These are phyloP conservation scores for Ascoidea asiatica DNA, from an alignment of 805 yeast genomes.

Conservation along the genomic window DNA sequence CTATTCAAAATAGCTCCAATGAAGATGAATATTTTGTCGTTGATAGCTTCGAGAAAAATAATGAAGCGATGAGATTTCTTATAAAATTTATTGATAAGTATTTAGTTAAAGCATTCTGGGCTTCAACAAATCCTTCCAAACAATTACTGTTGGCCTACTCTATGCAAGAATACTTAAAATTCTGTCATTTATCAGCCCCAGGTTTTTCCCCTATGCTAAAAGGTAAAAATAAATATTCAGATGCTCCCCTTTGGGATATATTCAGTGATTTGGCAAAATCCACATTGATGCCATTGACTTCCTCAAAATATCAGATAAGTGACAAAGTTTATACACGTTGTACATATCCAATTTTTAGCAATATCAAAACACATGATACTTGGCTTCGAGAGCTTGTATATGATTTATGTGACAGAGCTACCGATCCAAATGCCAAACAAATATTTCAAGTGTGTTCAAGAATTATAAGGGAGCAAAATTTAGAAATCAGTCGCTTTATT, in stretches of 20 bases:
- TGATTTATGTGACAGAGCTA: slow-evolving; percentile 28
- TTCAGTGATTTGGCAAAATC: slow-evolving; percentile 57
- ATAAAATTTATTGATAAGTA: slow-evolving; percentile 49
- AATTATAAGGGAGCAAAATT: slow-evolving; percentile 56
- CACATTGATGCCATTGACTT: slow-evolving; percentile 60
- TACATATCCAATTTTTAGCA: slow-evolving; percentile 51
- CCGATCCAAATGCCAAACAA: slow-evolving; percentile 21
- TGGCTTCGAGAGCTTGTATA: slow-evolving; percentile 69
- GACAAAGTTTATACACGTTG: slow-evolving; percentile 31
- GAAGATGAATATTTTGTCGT: slow-evolving; percentile 34
- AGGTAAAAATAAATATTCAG: slow-evolving; percentile 11
- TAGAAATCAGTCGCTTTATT: slow-evolving; percentile 52
- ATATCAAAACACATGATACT: slow-evolving; percentile 37
- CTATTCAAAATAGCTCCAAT: slow-evolving; percentile 17
- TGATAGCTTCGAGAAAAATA: slow-evolving; percentile 45
- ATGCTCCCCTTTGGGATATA: slow-evolving; percentile 38
- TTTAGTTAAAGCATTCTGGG: slow-evolving; percentile 78
- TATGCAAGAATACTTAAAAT: slow-evolving; percentile 73
- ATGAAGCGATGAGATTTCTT: slow-evolving; percentile 55
- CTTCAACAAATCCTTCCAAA: slow-evolving; percentile 74
- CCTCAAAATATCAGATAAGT: slow-evolving; percentile 61
- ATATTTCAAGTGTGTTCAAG: slow-evolving; percentile 53
- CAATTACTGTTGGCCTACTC: slow-evolving; percentile 79
- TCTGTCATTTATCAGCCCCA: slow-evolving; percentile 28
- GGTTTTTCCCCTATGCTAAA: slow-evolving; percentile 10